Conservation (phyloP, 1,139 yeast genomes). For the Nakaseomyces glabratus region DNA sequence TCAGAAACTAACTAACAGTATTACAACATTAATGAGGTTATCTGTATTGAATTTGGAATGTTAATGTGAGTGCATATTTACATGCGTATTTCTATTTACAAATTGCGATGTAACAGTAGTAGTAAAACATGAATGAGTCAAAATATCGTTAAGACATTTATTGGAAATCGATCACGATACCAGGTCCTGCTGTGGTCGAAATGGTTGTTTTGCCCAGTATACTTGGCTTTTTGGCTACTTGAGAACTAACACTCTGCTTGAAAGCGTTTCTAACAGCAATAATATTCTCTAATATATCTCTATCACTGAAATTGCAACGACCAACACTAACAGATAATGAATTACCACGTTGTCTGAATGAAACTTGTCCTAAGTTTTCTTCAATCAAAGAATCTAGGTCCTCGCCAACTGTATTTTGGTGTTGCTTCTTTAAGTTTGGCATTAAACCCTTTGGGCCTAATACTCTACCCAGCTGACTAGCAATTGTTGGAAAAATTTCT, state of each 20-base stretch:
- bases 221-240: slow-evolving; percentile 59
- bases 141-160: too few species aligned
- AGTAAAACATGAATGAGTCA: slow-evolving; percentile 16
- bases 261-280: slow-evolving; percentile 61
- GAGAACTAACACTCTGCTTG: slow-evolving; percentile 45
- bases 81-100: slow-evolving; percentile 5
- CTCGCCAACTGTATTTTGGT: slow-evolving; percentile 68
- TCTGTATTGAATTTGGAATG: neutral
- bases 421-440: slow-evolving; percentile 65
- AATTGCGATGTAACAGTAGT: neutral
- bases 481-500: slow-evolving; percentile 56
- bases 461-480: slow-evolving; percentile 54
- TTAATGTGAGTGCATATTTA: slow-evolving; percentile 2
- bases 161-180: slow-evolving; percentile 65
- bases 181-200: slow-evolving; percentile 73
- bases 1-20: too few species aligned
- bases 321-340: slow-evolving; percentile 62
- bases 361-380: slow-evolving; percentile 55
- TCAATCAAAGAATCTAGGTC: slow-evolving; percentile 48
- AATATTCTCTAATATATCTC: slow-evolving; percentile 65
- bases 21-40: neutral
- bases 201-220: slow-evolving; percentile 62
- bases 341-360: slow-evolving; percentile 58
- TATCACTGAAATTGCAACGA: slow-evolving; percentile 68
- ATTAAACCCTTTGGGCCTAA: slow-evolving; percentile 86